Base-by-base conservation (phyloP, 495 filamentous ascomycete genomes). In the Penicillium subrubescens region DNA sequence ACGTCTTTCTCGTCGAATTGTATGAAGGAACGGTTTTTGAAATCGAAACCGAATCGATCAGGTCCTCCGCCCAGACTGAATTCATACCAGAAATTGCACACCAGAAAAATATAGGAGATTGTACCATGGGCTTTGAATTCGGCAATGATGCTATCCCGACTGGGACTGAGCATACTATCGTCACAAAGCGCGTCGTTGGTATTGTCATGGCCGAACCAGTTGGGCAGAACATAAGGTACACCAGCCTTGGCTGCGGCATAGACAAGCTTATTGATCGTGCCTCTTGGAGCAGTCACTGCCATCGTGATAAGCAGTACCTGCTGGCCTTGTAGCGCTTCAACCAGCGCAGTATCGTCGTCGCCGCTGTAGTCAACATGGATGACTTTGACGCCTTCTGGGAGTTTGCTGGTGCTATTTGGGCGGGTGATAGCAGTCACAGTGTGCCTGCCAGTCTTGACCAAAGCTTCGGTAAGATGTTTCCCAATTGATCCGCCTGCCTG, bases 401-500 rank as follows among this genome's bases (percentile, higher is more conserved):
- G 29, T 5, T 37, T 19, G 53, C 33, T 56, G 17, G n/a, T 56
- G 31, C 53, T 56, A 15, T 23, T 21, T 56, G 53, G 53, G 23
- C 59, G 39, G 8, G 41, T 54, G 8, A 61, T 61, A 4, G 59
- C 59, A 3, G 46, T 53, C 33, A 48, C 21, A 1, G 19, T 27
- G 37, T 48, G 53, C n/a, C 25, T 34, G 15, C 53, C 53, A 4
- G 29, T 56, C 17, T 56, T 48, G 17, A 61, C n/a, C 7, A 61
- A 25, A 1, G 19, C 25, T 4, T 48, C 59, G 2, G 29, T 46
- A 19, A 48, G 25, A 21, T 61, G 44, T 25, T 53, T 61, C 27
- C 59, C 59, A 6, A 61, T 33, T 41, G 51, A 33, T 0, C 59
- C 59, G 1, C 59, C 59, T 11, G 59, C 59, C 59, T 61, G 52